Conservation (phyloP, 805 yeast genomes). For the Pichia cabralensis region DNA sequence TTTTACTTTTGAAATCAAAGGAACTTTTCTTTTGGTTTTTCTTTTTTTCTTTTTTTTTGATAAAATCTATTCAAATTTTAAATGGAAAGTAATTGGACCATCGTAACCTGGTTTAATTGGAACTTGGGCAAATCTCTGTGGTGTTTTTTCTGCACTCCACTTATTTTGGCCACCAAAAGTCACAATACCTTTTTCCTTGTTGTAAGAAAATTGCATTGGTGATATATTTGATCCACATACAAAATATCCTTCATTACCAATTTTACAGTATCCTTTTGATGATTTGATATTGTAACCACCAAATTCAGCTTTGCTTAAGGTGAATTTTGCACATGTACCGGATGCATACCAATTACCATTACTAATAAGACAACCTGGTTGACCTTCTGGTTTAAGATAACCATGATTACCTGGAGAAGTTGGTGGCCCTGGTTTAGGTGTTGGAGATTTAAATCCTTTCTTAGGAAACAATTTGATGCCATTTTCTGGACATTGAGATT, state of each 20-base stretch:
- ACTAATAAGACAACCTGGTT: slow-evolving; percentile 70
- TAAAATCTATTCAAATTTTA: slow-evolving; percentile 21
- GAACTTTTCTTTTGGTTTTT: too few species aligned
- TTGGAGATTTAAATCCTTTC: slow-evolving; percentile 20
- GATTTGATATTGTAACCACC: slow-evolving; percentile 68
- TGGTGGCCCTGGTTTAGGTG: slow-evolving; percentile 21
- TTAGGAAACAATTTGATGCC: slow-evolving; percentile 74
- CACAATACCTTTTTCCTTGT: slow-evolving; percentile 33
- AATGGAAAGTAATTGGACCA: slow-evolving; percentile 29
- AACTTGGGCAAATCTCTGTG: slow-evolving; percentile 38
- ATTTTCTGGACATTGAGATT: slow-evolving; percentile 53
- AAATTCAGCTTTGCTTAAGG: slow-evolving; percentile 44
- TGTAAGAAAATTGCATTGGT: slow-evolving; percentile 51
- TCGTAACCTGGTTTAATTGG: slow-evolving; percentile 35
- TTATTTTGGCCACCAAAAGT: slow-evolving; percentile 51
- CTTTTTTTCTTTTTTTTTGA: not conserved
- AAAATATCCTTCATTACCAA: slow-evolving; percentile 24
- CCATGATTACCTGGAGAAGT: slow-evolving; percentile 39
- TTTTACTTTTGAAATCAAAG: too few species aligned
- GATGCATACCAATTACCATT: slow-evolving; percentile 76
- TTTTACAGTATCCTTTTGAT: slow-evolving; percentile 66
- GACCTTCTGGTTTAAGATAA: slow-evolving; percentile 37
- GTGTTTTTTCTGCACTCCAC: slow-evolving; percentile 48
- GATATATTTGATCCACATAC: slow-evolving; percentile 23
- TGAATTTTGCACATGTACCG: slow-evolving; percentile 81